These are phyloP conservation scores for Takashimella koratensis DNA, from an alignment of 1,284 basidiomycete genomes.

Conservation along the genomic window DNA sequence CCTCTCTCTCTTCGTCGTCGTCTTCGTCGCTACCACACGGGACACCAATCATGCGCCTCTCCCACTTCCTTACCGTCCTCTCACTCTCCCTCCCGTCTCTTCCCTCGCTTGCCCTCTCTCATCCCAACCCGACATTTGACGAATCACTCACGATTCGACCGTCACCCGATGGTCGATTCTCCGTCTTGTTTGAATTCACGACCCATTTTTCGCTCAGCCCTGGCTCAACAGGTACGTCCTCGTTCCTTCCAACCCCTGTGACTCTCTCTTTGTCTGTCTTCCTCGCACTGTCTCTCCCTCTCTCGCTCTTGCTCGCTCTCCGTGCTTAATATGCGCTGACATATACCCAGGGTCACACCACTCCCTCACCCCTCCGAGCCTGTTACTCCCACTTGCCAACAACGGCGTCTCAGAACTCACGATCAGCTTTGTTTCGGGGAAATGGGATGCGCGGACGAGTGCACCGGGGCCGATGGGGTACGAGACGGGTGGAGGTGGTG, in stretches of 20 bases:
- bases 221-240: slow-evolving; percentile 1
- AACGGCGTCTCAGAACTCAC: slow-evolving; percentile 82
- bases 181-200: slow-evolving; percentile 77
- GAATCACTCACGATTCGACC: slow-evolving; percentile 72
- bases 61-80: slow-evolving; percentile 7
- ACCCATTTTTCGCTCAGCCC: slow-evolving; percentile 53
- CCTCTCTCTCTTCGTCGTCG: neutral
- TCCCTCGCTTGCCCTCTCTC: neutral
- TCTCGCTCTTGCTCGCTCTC: too few species aligned
- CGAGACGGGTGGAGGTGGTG: slow-evolving; percentile 73
- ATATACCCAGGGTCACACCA: slow-evolving; percentile 76
- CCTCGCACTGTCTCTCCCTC: too few species aligned
- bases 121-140: slow-evolving; percentile 19
- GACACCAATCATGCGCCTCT: slow-evolving; percentile 6
- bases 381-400: slow-evolving; percentile 79
- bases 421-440: slow-evolving; percentile 80
- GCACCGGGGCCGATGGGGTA: slow-evolving; percentile 57
- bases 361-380: slow-evolving; percentile 73
- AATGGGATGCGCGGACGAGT: slow-evolving; percentile 84
- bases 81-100: slow-evolving; percentile 7
- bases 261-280: too few species aligned
- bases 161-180: slow-evolving; percentile 77
- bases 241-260: too few species aligned
- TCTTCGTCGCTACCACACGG: neutral
- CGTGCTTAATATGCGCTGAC: too few species aligned